A percentile compares a stretch with the other conserved stretches of the same genome.
Conservation (phyloP, 2,329 filamentous ascomycete genomes). For the Helotiales sp. region DNA sequence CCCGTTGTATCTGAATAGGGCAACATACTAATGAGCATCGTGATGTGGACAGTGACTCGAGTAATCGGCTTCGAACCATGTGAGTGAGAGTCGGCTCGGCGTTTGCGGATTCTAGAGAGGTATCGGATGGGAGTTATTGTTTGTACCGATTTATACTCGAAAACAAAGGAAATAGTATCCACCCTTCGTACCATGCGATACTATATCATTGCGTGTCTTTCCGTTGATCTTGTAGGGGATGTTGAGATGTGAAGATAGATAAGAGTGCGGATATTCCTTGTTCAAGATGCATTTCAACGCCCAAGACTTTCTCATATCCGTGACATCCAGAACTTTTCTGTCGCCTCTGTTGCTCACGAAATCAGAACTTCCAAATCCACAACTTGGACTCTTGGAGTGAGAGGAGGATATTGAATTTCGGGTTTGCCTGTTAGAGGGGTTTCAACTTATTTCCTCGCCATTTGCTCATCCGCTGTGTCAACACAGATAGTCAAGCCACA, state of each 20-base stretch:
- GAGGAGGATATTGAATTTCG: too few species aligned
- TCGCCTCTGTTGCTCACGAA: not conserved
- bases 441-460: too few species aligned
- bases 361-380: not conserved
- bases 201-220: not conserved
- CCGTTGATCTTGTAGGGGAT: too few species aligned
- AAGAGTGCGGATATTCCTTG: not conserved
- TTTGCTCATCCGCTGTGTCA: too few species aligned
- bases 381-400: too few species aligned
- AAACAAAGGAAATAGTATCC: too few species aligned
- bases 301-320: not conserved
- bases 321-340: not conserved
- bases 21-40: too few species aligned
- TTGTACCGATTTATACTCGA: not conserved
- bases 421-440: too few species aligned
- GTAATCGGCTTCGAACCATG: not conserved
- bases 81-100: not conserved
- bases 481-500: not conserved
- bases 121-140: not conserved
- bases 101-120: not conserved
- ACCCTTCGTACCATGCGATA: not conserved
- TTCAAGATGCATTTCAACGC: not conserved
- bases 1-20: too few species aligned
- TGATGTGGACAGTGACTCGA: not conserved
- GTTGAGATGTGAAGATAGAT: too few species aligned